Conservation (phyloP, 176 grass and related monocot genomes). For the Tillandsia fasciculata region DNA sequence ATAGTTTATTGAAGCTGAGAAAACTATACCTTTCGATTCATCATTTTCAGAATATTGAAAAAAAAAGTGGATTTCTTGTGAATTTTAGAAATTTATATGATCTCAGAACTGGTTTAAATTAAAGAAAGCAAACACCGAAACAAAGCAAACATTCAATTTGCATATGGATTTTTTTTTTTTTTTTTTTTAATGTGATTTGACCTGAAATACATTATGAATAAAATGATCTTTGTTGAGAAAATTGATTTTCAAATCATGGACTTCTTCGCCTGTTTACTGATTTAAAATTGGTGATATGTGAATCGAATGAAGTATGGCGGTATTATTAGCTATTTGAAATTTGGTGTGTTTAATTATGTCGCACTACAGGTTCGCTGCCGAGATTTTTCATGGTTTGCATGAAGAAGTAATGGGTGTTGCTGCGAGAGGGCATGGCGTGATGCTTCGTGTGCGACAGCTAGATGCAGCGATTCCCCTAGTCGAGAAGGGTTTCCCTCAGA, state of each 20-base stretch:
- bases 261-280: not conserved
- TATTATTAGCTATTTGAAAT: not conserved
- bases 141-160: not conserved
- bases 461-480: slow-evolving; percentile 58
- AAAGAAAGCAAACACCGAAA: not conserved
- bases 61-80: too few species aligned
- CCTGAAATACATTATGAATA: too few species aligned
- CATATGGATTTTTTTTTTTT: too few species aligned
- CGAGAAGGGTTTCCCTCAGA: slow-evolving; percentile 36
- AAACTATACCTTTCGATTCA: too few species aligned
- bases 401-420: slow-evolving; percentile 58
- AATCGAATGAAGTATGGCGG: not conserved
- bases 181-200: too few species aligned
- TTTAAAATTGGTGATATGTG: not conserved
- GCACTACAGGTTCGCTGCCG: slow-evolving; percentile 43
- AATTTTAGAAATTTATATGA: not conserved
- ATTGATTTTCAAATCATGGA: too few species aligned
- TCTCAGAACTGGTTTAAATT: not conserved
- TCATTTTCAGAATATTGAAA: too few species aligned
- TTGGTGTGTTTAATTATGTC: not conserved
- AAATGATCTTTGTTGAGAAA: too few species aligned
- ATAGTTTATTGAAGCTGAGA: too few species aligned
- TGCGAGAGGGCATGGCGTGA: slow-evolving; percentile 49
- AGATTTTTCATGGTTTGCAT: slow-evolving; percentile 65
- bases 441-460: slow-evolving; percentile 64